Evolutionary conservation across 257 asterid species (phyloP).

Genomic region (Salvia miltiorrhiza): DNA sequence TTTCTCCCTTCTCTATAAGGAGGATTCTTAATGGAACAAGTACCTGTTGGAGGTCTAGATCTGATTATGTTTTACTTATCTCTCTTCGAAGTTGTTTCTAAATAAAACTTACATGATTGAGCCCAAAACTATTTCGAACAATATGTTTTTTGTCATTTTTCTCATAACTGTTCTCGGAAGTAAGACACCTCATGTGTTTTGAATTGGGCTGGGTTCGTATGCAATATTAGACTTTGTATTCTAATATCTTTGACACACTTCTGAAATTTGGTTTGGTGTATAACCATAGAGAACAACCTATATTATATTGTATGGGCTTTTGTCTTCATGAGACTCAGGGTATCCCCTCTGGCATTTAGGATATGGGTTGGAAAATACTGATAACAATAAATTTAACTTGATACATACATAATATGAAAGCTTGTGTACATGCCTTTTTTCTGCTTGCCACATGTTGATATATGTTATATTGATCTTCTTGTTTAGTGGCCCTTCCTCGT

Average conservation of each 20-base stretch:
- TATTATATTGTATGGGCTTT: neutral
- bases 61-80: conserved; percentile 9
- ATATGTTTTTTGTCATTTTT: neutral
- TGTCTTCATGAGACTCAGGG: neutral
- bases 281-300: neutral
- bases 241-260: neutral
- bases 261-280: neutral
- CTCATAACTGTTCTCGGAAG: neutral
- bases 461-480: neutral
- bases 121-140: neutral
- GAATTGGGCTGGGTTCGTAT: neutral
- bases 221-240: neutral
- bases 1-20: neutral
- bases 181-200: conserved; percentile 1
- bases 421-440: neutral
- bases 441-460: neutral
- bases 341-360: neutral
- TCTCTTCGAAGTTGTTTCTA: neutral
- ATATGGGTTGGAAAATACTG: neutral
- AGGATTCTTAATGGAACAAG: conserved; percentile 22
- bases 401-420: neutral
- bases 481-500: neutral
- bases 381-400: neutral
- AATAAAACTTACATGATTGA: neutral
- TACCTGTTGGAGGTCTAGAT: conserved; percentile 16